Evolutionary conservation across 352 stramenopile genomes (phyloP), one percentile per base, ranked within the genome.

Genomic region (Elongisporangium anandrum): DNA sequence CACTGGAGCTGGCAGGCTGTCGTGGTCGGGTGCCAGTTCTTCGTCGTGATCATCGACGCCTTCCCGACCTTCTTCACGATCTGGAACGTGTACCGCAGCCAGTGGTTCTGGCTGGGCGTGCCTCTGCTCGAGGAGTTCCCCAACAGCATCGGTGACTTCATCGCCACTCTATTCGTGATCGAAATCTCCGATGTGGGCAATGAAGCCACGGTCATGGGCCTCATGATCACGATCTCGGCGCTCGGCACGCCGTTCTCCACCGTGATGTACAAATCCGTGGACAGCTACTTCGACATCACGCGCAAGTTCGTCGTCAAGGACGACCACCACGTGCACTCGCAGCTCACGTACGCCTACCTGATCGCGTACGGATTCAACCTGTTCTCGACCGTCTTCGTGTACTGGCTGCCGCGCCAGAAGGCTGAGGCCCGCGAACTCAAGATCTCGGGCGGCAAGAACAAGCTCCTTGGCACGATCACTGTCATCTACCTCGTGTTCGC

Each of bases 31-130:
- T 73, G 64, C 7, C 68, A 80, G 52, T 59, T 85, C 15, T 57
- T 62, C 2, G 74, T 87, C 41, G 71, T 89, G 17, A 56, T 71
- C 16, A 60, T 82, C 22, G 79, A 89, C 54, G 55, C 61, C 0
- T 60, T 84, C 24, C 72, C 73, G 10, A 85, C 74, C 4, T 77
- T 85, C 50, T 62, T 85, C 50, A 88, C 79, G 15, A 83, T 87
- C 64, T 89, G 79, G 79, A 50, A 89, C 48, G 77, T 89, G 8
- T 74, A 82, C 34, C 74, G 78, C n/a, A 84, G 72, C 54, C 79
- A 89, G 38, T 89, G 79, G 77, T 85, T 88, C 62, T 88, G 72
- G 73, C 54, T 85, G 17, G 79, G 79, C 19, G 65, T 83, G 21
- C 73, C 79, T n/a, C 53, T 88, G 38, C 64, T 85, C 7, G 72